A percentile compares a stretch with the other conserved stretches of the same genome.
phyloP scores from a whole-genome alignment of 108 stramenopile species.

The Skeletonema costatum region DNA sequence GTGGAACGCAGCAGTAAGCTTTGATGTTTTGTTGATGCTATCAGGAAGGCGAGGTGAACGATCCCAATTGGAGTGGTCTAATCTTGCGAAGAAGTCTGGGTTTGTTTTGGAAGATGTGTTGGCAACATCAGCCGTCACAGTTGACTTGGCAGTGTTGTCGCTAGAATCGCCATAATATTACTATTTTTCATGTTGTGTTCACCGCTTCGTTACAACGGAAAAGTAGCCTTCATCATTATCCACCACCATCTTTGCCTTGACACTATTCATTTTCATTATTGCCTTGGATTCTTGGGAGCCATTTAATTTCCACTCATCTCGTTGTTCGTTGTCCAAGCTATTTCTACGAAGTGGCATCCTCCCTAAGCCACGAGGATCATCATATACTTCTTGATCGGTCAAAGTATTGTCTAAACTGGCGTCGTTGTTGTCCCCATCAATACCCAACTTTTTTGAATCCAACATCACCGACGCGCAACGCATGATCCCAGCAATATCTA shows the following conservation, averaged over 20 bases:
- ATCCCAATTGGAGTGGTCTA: constrained; percentile 39
- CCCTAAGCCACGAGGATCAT: constrained; percentile 44
- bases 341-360: constrained; percentile 43
- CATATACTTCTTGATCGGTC: constrained; percentile 48
- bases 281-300: constrained; percentile 38
- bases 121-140: constrained; percentile 38
- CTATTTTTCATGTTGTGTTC: background rate
- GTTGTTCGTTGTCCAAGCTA: background rate
- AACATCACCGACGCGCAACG: constrained; percentile 51
- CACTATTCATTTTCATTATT: constrained; percentile 23
- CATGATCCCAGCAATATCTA: constrained; percentile 47
- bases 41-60: constrained; percentile 40
- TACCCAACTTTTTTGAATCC: constrained; percentile 19
- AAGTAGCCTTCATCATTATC: constrained; percentile 28
- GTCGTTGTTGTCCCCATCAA: background rate
- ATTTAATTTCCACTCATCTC: constrained; percentile 20
- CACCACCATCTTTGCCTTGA: constrained; percentile 35
- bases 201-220: constrained; percentile 37
- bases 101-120: constrained; percentile 36
- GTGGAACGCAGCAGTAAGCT: constrained; percentile 43
- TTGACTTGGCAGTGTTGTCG: constrained; percentile 36
- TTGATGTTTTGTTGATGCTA: constrained; percentile 44
- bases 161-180: background rate
- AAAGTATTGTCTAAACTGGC: background rate
- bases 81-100: constrained; percentile 31